These are phyloP conservation scores for Xylariaceae sp. DNA, from an alignment of 2,329 filamentous ascomycete genomes.

Conservation along the genomic window DNA sequence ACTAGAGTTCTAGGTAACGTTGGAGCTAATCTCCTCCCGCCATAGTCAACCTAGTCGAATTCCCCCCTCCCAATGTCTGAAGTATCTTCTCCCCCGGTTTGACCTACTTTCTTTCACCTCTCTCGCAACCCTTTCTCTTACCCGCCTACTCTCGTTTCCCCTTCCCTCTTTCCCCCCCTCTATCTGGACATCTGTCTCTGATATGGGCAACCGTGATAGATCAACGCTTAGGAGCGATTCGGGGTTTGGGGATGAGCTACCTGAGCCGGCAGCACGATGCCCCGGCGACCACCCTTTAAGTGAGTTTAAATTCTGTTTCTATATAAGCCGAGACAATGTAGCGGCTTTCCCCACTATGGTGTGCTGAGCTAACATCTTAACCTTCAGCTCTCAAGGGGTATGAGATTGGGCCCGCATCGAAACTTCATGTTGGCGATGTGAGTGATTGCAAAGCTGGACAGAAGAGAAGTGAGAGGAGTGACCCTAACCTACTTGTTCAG, in stretches of 20 bases:
- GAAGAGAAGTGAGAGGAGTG: background rate
- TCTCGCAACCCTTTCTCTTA: background rate
- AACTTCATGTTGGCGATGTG: slow-evolving; percentile 33
- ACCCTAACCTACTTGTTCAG: slow-evolving; percentile 18
- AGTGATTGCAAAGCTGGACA: slow-evolving; percentile 14
- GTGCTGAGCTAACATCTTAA: slow-evolving; percentile 3
- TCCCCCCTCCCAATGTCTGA: background rate
- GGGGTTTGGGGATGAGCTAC: slow-evolving; percentile 32
- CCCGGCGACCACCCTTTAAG: slow-evolving; percentile 30
- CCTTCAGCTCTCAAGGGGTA: slow-evolving; percentile 32
- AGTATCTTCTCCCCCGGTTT: slow-evolving; percentile 9
- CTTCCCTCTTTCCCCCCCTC: slow-evolving; percentile 16
- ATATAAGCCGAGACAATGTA: background rate
- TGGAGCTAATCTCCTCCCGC: too few species aligned
- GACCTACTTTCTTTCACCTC: slow-evolving; percentile 14
- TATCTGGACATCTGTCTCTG: slow-evolving; percentile 25
- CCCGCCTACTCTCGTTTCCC: slow-evolving; percentile 11
- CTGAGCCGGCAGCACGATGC: slow-evolving; percentile 26
- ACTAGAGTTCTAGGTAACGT: too few species aligned
- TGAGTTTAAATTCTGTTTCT: slow-evolving; percentile 17
- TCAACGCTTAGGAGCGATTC: slow-evolving; percentile 33
- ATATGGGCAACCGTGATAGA: slow-evolving; percentile 33
- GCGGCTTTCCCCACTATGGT: background rate
- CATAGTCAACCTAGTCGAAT: too few species aligned
- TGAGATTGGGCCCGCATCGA: slow-evolving; percentile 31